Evolutionary conservation across 805 yeast species (phyloP), one percentile per base, ranked within the genome.

Genomic region (Starmerella vitae): DNA sequence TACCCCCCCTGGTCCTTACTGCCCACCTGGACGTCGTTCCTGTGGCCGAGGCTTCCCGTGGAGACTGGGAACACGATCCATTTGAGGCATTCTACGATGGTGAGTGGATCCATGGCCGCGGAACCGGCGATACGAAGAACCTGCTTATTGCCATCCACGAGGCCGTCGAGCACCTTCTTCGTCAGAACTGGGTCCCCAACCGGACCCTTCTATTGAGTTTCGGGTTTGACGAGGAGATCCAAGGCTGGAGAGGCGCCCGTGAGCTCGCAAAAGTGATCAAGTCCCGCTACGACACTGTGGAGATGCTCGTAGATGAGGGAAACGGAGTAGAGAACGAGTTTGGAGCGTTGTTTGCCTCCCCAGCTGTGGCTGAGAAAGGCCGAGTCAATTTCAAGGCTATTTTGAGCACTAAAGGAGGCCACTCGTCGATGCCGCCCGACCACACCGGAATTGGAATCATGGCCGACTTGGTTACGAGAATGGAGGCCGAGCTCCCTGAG

Each of bases 21-120:
- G 84, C 85, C 2, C 91, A 80, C 54, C 78, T 72, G 56, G 88
- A 79, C 52, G 79, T 75, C 7, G 91, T 80, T 26, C 88, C 91
- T 1, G 76, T 77, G 7, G 77, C 73, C 48, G 52, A 59, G 18
- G 68, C 39, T 32, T 71, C 81, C 0, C 54, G 65, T 41, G 59
- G 53, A 29, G 62, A 70, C 41, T 80, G 88, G 88, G 58, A 57
- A 1, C 62, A 70, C 51, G 73, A 74, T 5, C 91, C 91, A 9
- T 76, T 72, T 42, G 54, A 61, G n/a, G 82, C 78, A 13, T 61
- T 66, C 49, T 78, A 61, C 54, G 88, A 80, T 51, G 82, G 80
- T 19, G 62, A 65, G 22, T 60, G 53, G 31, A 48, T 81, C 3
- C 77, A 70, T 65, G 93, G 93, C 2, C 67, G 93, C 51, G 93